Conservation (phyloP, 345 rosid genomes). For the Excoecaria agallocha region DNA sequence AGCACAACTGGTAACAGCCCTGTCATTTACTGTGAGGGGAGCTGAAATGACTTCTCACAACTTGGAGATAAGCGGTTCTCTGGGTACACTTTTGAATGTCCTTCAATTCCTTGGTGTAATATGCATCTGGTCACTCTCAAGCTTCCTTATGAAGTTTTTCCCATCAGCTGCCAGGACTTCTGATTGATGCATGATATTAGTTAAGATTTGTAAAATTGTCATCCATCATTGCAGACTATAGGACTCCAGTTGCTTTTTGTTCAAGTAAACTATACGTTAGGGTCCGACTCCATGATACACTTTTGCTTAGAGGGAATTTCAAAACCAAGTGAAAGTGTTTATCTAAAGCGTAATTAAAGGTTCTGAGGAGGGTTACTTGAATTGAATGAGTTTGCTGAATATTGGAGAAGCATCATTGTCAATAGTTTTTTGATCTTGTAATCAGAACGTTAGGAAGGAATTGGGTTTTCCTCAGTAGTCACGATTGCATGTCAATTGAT, state of each 20-base stretch:
- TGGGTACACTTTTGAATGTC: constrained; percentile 77
- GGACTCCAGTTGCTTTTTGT: constrained; percentile 15
- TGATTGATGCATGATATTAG: constrained; percentile 23
- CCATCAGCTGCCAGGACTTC: constrained; percentile 38
- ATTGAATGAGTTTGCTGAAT: constrained; percentile 13
- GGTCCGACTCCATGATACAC: not conserved
- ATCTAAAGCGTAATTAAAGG: constrained; percentile 6
- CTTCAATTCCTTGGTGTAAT: constrained; percentile 86
- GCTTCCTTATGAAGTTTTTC: constrained; percentile 77
- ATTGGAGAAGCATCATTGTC: constrained; percentile 5
- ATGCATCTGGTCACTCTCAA: constrained; percentile 93
- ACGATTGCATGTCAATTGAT: constrained; percentile 8
- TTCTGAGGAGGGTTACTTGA: constrained; percentile 19
- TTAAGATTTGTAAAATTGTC: constrained; percentile 10
- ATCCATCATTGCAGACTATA: constrained; percentile 3
- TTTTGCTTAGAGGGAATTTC: constrained; percentile 14
- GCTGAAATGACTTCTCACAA: constrained; percentile 82
- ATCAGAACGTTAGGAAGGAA: constrained; percentile 18
- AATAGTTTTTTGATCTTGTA: constrained; percentile 12
- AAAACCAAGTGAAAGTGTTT: constrained; percentile 10
- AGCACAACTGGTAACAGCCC: constrained; percentile 88
- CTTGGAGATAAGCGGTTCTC: constrained; percentile 80
- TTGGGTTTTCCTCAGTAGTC: not conserved
- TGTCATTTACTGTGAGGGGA: constrained; percentile 83
- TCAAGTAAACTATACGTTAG: constrained; percentile 5